These are phyloP conservation scores for Kazachstania sp. DNA, from an alignment of 1,139 yeast species.

Conservation along the genomic window DNA sequence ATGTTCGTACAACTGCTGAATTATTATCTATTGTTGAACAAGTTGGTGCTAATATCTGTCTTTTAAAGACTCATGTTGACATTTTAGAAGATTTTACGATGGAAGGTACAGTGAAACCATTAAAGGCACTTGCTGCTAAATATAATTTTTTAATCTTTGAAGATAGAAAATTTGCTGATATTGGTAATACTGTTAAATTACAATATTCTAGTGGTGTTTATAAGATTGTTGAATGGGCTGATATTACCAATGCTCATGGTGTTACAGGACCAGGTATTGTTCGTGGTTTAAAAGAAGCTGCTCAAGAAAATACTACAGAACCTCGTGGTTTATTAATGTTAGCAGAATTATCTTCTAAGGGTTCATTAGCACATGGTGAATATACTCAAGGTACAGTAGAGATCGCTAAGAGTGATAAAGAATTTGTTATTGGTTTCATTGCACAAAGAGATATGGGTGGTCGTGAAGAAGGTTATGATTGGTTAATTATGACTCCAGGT, in stretches of 20 bases:
- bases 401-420: constrained; percentile 78
- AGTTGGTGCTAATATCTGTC: constrained; percentile 85
- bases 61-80: constrained; percentile 92
- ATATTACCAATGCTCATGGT: constrained; percentile 95
- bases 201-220: constrained; percentile 89
- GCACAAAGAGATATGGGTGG: constrained; percentile 90
- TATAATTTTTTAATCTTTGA: constrained; percentile 86
- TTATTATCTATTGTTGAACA: constrained; percentile 62
- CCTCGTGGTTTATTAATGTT: constrained; percentile 90
- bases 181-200: constrained; percentile 94
- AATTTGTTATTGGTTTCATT: constrained; percentile 91
- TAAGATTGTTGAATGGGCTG: constrained; percentile 89
- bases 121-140: constrained; percentile 59
- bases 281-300: constrained; percentile 77
- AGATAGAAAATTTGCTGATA: constrained; percentile 97
- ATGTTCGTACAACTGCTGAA: constrained; percentile 71
- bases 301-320: constrained; percentile 52
- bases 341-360: constrained; percentile 91
- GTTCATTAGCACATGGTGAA: constrained; percentile 86
- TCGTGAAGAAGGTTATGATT: constrained; percentile 74
- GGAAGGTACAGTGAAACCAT: constrained; percentile 69
- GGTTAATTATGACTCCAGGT: constrained; percentile 97
- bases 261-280: constrained; percentile 95
- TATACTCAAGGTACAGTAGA: constrained; percentile 82
- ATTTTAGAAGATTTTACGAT: constrained; percentile 80